phyloP scores from a whole-genome alignment of 2,329 filamentous ascomycete species.

The Neopestalotiopsis rosae region DNA sequence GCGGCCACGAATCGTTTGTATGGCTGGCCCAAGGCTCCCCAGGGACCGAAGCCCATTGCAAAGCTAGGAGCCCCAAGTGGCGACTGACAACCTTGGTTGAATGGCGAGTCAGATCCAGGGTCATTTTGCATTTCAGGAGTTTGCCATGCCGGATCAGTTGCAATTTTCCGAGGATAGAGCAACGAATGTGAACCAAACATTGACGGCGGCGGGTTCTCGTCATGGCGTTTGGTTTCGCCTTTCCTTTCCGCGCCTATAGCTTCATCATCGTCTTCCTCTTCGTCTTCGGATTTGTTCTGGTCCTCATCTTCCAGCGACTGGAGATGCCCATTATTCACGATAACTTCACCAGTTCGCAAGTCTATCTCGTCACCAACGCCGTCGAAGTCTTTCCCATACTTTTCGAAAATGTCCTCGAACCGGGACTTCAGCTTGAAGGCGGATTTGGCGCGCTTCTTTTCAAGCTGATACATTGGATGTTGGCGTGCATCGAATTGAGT shows the following conservation, averaged over 20 bases:
- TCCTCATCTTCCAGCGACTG: slow-evolving; percentile 49
- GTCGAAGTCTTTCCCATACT: slow-evolving; percentile 84
- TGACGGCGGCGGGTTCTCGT: slow-evolving; percentile 22
- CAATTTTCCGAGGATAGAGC: not conserved
- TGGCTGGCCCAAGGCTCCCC: not conserved
- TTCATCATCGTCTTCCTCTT: slow-evolving; percentile 41
- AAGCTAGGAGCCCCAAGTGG: not conserved
- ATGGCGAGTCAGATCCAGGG: not conserved
- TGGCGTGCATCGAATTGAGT: slow-evolving; percentile 52
- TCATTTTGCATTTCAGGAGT: slow-evolving; percentile 37
- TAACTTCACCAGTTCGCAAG: slow-evolving; percentile 76
- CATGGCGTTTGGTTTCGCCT: slow-evolving; percentile 21
- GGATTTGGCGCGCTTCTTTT: slow-evolving; percentile 68
- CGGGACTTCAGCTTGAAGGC: slow-evolving; percentile 78
- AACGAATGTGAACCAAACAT: slow-evolving; percentile 9
- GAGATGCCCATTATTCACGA: slow-evolving; percentile 92
- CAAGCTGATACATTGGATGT: slow-evolving; percentile 62
- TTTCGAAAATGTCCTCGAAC: slow-evolving; percentile 88
- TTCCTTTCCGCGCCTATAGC: slow-evolving; percentile 18
- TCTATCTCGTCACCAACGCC: slow-evolving; percentile 91
- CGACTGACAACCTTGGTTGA: not conserved
- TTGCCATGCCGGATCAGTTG: slow-evolving; percentile 44
- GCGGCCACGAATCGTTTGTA: slow-evolving; percentile 4
- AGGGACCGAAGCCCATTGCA: not conserved
- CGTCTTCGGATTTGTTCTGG: slow-evolving; percentile 41